phyloP scores from a whole-genome alignment of 805 yeast genomes.

The Saccharomycopsis sp. region DNA sequence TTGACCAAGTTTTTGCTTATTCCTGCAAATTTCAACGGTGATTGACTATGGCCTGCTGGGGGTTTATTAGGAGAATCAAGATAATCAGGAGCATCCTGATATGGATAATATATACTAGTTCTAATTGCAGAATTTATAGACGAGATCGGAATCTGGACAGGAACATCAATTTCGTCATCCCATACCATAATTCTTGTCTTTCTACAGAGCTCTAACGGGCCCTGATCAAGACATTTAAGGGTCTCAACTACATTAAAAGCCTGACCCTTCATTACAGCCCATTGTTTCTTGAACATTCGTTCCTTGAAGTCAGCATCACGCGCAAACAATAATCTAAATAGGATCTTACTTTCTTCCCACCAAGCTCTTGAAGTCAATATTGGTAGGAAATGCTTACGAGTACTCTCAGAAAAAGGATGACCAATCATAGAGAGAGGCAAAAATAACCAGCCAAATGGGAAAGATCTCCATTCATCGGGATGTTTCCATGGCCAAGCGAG shows the following conservation, averaged over 20 bases:
- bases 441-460: slow-evolving; percentile 74
- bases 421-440: slow-evolving; percentile 59
- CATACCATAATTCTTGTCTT: slow-evolving; percentile 49
- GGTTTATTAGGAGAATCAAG: slow-evolving; percentile 12
- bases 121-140: slow-evolving; percentile 37
- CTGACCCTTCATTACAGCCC: slow-evolving; percentile 70
- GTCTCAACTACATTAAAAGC: slow-evolving; percentile 71
- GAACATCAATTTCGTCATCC: slow-evolving; percentile 58
- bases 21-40: slow-evolving; percentile 2
- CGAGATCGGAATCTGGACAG: slow-evolving; percentile 35
- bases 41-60: slow-evolving; percentile 10
- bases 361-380: slow-evolving; percentile 53
- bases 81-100: not conserved
- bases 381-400: slow-evolving; percentile 52
- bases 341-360: slow-evolving; percentile 59
- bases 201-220: slow-evolving; percentile 62
- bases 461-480: slow-evolving; percentile 76
- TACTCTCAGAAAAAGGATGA: slow-evolving; percentile 52
- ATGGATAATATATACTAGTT: slow-evolving; percentile 28
- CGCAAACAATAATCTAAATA: slow-evolving; percentile 43
- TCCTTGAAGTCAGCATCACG: slow-evolving; percentile 57
- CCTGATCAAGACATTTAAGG: slow-evolving; percentile 47
- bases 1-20: not conserved
- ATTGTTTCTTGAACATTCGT: slow-evolving; percentile 60
- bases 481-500: slow-evolving; percentile 76